phyloP scores from a whole-genome alignment of 106 monocot species.

The Ottelia alismoides region DNA sequence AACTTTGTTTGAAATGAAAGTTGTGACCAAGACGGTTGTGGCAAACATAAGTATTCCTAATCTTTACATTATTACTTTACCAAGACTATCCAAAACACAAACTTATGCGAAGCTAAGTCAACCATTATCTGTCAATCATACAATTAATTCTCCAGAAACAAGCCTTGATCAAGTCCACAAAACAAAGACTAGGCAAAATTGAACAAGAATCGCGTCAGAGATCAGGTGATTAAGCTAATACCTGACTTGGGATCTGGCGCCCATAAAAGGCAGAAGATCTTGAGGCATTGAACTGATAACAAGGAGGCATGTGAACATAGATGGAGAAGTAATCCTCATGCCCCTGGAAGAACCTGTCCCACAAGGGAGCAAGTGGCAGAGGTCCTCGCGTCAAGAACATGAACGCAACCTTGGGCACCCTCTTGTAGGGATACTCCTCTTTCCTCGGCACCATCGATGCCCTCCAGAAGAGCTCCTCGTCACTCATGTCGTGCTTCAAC shows the following conservation, averaged over 20 bases:
- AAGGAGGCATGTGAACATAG: slow-evolving; percentile 55
- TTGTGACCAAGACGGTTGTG: too few species aligned
- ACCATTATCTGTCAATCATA: too few species aligned
- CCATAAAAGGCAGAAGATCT: slow-evolving; percentile 55
- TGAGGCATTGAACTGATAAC: slow-evolving; percentile 49
- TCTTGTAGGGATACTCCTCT: too few species aligned
- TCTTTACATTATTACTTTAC: too few species aligned
- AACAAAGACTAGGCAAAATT: too few species aligned
- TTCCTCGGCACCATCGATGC: too few species aligned
- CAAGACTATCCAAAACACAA: too few species aligned
- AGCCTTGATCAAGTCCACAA: not conserved
- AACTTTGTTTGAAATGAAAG: too few species aligned
- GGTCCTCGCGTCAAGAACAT: slow-evolving; percentile 65
- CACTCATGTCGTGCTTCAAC: slow-evolving; percentile 8
- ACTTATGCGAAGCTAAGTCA: too few species aligned
- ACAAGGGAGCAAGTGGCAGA: slow-evolving; percentile 52
- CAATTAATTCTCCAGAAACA: too few species aligned
- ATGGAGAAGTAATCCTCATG: slow-evolving; percentile 51
- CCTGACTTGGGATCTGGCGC: slow-evolving; percentile 74
- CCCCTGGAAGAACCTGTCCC: slow-evolving; percentile 69
- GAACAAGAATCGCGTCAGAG: not conserved
- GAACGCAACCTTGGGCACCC: slow-evolving; percentile 82
- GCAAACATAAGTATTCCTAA: too few species aligned
- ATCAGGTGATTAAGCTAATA: slow-evolving; percentile 4
- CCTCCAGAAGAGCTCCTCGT: slow-evolving; percentile 13